A percentile compares a stretch with the other conserved stretches of the same genome.
Evolutionary conservation across 1,284 basidiomycete species (phyloP).

Genomic region (Boletus calvinii): DNA sequence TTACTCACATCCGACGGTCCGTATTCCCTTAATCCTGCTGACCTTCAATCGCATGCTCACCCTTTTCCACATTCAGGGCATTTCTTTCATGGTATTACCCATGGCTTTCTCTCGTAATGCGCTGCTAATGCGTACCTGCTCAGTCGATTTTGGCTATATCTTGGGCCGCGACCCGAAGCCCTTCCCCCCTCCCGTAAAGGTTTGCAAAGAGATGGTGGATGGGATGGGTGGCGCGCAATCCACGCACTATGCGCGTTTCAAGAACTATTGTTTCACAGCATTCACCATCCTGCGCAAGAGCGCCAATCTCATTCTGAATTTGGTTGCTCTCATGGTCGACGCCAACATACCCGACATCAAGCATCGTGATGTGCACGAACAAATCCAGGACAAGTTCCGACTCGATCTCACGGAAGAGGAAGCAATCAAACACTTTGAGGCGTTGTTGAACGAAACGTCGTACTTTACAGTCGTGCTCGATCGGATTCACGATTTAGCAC

Average conservation of each 20-base stretch:
- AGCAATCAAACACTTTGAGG: constrained; percentile 96
- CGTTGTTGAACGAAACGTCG: constrained; percentile 90
- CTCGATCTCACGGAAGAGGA: constrained; percentile 93
- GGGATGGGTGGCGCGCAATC: constrained; percentile 97
- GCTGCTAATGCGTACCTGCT: constrained; percentile 12
- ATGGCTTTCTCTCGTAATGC: neutral
- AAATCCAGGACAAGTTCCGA: constrained; percentile 96
- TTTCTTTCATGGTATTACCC: constrained; percentile 76
- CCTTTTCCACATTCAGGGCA: constrained; percentile 47
- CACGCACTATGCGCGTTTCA: constrained; percentile 91
- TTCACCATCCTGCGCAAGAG: constrained; percentile 95
- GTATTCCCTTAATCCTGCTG: constrained; percentile 30
- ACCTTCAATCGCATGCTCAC: constrained; percentile 3
- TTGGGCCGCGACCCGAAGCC: constrained; percentile 97
- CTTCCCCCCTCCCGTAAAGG: constrained; percentile 96
- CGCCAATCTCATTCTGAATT: constrained; percentile 96
- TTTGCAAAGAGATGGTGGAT: constrained; percentile 99
- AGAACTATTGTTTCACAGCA: constrained; percentile 93
- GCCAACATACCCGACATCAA: constrained; percentile 98
- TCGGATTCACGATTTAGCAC: constrained; percentile 84
- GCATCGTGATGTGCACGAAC: constrained; percentile 79
- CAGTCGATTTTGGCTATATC: constrained; percentile 99
- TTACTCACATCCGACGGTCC: constrained; percentile 89
- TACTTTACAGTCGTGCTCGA: constrained; percentile 93
- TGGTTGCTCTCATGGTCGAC: constrained; percentile 96